Percentiles rank a stretch among this genome's conserved stretches.
Evolutionary conservation across 2,329 filamentous ascomycete genomes (phyloP).

Genomic region (Exophiala spinifera): DNA sequence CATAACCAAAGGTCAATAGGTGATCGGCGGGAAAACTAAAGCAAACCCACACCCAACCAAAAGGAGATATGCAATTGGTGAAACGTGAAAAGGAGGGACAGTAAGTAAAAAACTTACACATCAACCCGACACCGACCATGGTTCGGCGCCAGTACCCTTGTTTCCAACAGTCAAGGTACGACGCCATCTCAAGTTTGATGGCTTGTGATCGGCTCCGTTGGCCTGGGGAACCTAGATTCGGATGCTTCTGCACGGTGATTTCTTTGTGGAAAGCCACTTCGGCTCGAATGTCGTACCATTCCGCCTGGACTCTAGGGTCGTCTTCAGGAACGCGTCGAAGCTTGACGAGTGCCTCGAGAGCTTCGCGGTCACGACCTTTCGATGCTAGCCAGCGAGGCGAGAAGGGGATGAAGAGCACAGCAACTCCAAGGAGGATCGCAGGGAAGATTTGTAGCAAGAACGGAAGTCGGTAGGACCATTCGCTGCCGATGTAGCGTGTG

Average conservation of each 20-base stretch:
- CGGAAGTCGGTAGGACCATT: slow-evolving; percentile 49
- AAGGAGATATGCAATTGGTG: too few relatives aligned
- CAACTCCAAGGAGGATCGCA: slow-evolving; percentile 36
- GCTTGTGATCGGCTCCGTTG: slow-evolving; percentile 30
- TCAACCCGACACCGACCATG: slow-evolving; percentile 51
- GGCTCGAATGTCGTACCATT: slow-evolving; percentile 50
- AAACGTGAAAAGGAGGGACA: too few relatives aligned
- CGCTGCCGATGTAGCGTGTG: slow-evolving; percentile 42
- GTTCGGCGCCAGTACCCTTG: slow-evolving; percentile 51
- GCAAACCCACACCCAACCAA: too few relatives aligned
- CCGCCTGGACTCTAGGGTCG: slow-evolving; percentile 51
- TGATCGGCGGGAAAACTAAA: too few relatives aligned
- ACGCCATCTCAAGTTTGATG: slow-evolving; percentile 48
- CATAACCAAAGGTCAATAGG: too few relatives aligned
- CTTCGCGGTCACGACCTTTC: slow-evolving; percentile 48
- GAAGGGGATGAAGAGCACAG: slow-evolving; percentile 49
- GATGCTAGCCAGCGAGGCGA: slow-evolving; percentile 55
- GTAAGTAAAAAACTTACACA: too few relatives aligned
- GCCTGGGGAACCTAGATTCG: slow-evolving; percentile 35
- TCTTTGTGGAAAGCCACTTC: slow-evolving; percentile 54
- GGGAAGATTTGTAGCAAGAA: slow-evolving; percentile 48
- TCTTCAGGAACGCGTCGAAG: slow-evolving; percentile 47
- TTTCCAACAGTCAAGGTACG: slow-evolving; percentile 52
- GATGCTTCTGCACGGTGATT: slow-evolving; percentile 41
- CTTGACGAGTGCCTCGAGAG: slow-evolving; percentile 46